Evolutionary conservation across 371 early-diverging fungal species (phyloP), one percentile per base, ranked within the genome.

Genomic region (Apophysomyces ossiformis): DNA sequence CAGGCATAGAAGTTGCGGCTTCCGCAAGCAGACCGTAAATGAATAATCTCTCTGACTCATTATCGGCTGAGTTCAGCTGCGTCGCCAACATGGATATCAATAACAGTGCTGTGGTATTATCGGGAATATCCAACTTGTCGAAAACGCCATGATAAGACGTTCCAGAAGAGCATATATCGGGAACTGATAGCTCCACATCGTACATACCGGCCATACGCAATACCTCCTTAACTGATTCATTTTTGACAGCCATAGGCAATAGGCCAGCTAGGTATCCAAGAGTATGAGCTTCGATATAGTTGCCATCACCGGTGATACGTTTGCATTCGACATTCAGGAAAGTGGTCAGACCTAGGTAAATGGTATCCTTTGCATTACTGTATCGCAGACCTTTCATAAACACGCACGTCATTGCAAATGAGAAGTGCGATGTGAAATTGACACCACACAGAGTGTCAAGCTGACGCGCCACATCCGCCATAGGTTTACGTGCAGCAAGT

Each of bases 11-110:
- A 15, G 75, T 69, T 0, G 93, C 91, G 26, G 89, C 89, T 72
- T 92, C 93, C 4, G 90, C 87, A 45, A 96, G 74, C 61, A 95
- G 84, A 5, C 91, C 89, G 68, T 95, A 95, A 37, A 38, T 94
- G 71, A 92, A 90, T 64, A 90, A 69, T 15, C 88, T 73, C 78
- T 96, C 95, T 8, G 88, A 83, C 67, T 95, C 94, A n/a, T 85
- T 86, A 50, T 95, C 94, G 2, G 91, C 84, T 47, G 81, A 85
- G 72, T 93, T 90, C 57, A 96, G 76, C 85, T 94, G 88, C 0
- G 91, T 87, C 1, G 90, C 87, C 69, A 93, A 71, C 61, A 92
- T 69, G 7, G 93, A 89, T 18, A 92, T 85, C 21, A 90, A 70
- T 63, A 94, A 74, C 7, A 92, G 72, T 32, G 93, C 88, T 7